A percentile compares a stretch with the other conserved stretches of the same genome.
Evolutionary conservation across 768 basidiomycete genomes (phyloP).

Genomic region (Coprinopsis cinerea): DNA sequence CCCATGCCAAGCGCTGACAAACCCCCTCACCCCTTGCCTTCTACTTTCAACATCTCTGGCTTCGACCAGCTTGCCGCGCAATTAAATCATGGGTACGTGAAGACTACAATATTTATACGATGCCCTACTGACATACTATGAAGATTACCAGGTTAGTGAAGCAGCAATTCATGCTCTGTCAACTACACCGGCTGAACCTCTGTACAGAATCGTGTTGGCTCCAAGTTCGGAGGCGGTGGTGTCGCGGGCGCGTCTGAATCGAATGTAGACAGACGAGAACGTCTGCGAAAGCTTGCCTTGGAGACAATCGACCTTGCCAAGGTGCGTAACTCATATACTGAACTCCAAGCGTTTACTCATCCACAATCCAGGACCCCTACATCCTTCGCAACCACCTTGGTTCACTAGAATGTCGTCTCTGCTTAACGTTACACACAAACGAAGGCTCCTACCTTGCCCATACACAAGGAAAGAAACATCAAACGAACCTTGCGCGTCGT

Average conservation of each 20-base stretch:
- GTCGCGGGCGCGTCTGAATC: conserved; percentile 93
- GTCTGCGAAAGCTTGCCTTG: conserved; percentile 88
- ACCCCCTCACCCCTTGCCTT: not conserved
- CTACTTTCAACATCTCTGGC: not conserved
- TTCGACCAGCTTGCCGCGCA: not conserved
- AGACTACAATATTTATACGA: not conserved
- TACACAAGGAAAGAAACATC: conserved; percentile 99
- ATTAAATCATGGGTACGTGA: conserved; percentile 31
- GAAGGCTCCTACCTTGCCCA: conserved; percentile 99
- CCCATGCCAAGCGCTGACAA: not conserved
- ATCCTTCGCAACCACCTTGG: conserved; percentile 98
- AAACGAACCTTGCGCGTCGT: conserved; percentile 94
- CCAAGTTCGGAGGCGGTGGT: conserved; percentile 94
- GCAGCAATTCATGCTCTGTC: not conserved
- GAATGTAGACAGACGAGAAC: conserved; percentile 92
- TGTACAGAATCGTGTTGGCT: conserved; percentile 84
- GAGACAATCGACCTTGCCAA: conserved; percentile 98
- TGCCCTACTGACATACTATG: conserved; percentile 12
- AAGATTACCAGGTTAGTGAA: conserved; percentile 63
- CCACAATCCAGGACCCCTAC: conserved; percentile 70
- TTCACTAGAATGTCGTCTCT: conserved; percentile 96
- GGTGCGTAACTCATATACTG: conserved; percentile 34
- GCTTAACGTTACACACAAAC: conserved; percentile 97
- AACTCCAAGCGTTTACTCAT: conserved; percentile 9
- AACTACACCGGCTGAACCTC: not conserved